phyloP scores from a whole-genome alignment of 306 rosid species.

The Fagus crenata region DNA sequence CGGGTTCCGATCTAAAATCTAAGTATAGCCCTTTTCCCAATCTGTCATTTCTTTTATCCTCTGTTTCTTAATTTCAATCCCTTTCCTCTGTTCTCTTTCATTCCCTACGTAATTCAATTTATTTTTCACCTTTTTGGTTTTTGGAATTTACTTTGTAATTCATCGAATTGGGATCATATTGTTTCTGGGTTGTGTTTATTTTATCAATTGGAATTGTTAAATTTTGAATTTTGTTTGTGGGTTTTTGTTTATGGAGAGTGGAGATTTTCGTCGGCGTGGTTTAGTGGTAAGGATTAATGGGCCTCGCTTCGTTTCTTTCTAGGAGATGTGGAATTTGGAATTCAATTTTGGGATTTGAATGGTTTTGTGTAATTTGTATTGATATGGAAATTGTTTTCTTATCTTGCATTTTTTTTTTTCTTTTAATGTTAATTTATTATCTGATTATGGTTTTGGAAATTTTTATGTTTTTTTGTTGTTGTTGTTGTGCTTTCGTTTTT shows the following conservation, averaged over 20 bases:
- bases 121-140: neutral
- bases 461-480: neutral
- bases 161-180: constrained; percentile 33
- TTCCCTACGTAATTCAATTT: neutral
- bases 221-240: constrained; percentile 2
- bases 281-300: constrained; percentile 48
- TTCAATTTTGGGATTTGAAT: neutral
- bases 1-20: constrained; percentile 15
- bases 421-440: neutral
- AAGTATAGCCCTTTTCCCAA: neutral
- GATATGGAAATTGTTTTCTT: neutral
- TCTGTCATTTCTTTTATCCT: constrained; percentile 17
- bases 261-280: constrained; percentile 46
- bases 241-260: constrained; percentile 43
- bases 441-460: neutral
- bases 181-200: constrained; percentile 24
- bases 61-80: constrained; percentile 2
- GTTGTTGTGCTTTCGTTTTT: neutral
- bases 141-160: neutral
- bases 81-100: too few species aligned
- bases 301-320: constrained; percentile 3
- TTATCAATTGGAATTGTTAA: constrained; percentile 1
- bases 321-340: neutral
- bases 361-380: neutral
- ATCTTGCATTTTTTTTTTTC: neutral